Base-by-base conservation (phyloP, 2,329 filamentous ascomycete genomes). In the Aspergillus aculeatus region DNA sequence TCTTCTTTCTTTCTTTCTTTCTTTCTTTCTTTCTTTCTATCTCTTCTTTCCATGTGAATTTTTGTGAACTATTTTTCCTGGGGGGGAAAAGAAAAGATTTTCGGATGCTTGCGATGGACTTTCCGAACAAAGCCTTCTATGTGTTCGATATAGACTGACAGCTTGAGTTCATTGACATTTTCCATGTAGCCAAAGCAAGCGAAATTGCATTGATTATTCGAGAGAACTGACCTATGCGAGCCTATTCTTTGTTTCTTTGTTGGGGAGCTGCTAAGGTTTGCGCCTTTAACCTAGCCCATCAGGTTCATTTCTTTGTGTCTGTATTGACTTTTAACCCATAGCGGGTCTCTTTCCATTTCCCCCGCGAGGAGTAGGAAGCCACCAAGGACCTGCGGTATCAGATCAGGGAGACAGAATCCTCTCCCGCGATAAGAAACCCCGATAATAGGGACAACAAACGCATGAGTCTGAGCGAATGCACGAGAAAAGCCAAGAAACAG, bases 21-120 rank as follows among this genome's bases (percentile, higher is more conserved):
- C 16, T 9, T 7, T 19, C 16, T 10, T 9, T 29, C 26, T 26
- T 26, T 26, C 26, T 29, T 9, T 29, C 2, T 29, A 7, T 29
- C 16, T 9, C 3, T 19, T 44, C 16, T n/a, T 19, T 50, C 54
- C 54, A 52, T 56, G 29, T 54, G 31, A 55, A 35, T 32, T 23
- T 31, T 23, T 51, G 41, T 47, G 47, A 32, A 47, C 49, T 47
- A 44, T 54, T 47, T 61, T 24, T 47, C 51, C 32, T 44, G 6
- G 19, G 31, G 10, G 29, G 48, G 23, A 50, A 51, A 47, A 51
- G 7, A 60, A 52, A 54, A 57, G 56, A 57, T 38, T 23, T 55
- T 44, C 38, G 38, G 38, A 19, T 48, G 44, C 41, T n/a, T 31
- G 47, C 11, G 44, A 48, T 47, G 53, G 41, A 32, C 53, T 48